Percentiles rank a stretch among this genome's conserved stretches.
These are phyloP conservation scores for Yamadazyma trypodendri DNA, from an alignment of 1,139 yeast genomes.

Conservation along the genomic window DNA sequence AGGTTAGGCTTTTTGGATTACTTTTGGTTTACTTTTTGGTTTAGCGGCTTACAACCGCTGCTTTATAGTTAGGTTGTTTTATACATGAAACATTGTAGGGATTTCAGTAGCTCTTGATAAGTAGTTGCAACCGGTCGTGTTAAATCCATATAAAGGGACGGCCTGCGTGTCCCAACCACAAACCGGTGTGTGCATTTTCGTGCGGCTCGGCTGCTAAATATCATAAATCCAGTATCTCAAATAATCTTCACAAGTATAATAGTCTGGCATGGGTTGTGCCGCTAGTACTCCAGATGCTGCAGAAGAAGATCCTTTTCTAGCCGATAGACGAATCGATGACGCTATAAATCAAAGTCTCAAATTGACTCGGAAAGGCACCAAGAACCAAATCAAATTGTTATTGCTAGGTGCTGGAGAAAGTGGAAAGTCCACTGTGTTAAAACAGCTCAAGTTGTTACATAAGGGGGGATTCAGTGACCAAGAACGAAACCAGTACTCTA, in stretches of 20 bases:
- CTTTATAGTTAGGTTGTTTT: not conserved
- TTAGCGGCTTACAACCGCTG: not conserved
- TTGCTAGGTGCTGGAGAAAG: slow-evolving; percentile 93
- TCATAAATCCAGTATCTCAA: too few relatives aligned
- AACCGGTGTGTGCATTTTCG: slow-evolving; percentile 12
- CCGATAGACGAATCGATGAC: slow-evolving; percentile 55
- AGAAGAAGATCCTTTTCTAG: slow-evolving; percentile 52
- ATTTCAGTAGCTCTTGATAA: too few relatives aligned
- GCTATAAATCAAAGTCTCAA: slow-evolving; percentile 67
- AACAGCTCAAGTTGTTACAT: slow-evolving; percentile 84
- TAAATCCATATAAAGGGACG: too few relatives aligned
- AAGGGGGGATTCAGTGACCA: slow-evolving; percentile 80
- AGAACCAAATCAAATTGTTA: slow-evolving; percentile 59
- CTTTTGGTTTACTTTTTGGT: not conserved
- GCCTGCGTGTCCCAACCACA: too few relatives aligned
- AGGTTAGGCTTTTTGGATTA: too few relatives aligned
- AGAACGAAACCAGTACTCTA: slow-evolving; percentile 78
- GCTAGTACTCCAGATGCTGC: slow-evolving; percentile 49
- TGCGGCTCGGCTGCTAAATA: slow-evolving; percentile 15
- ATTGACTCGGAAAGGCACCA: slow-evolving; percentile 49
- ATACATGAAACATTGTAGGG: not conserved
- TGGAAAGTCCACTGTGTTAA: slow-evolving; percentile 94
- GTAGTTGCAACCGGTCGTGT: too few relatives aligned
- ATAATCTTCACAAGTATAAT: not conserved
- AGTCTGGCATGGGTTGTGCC: slow-evolving; percentile 55